phyloP scores from a whole-genome alignment of 345 rosid species.

The Eucalyptus shirleyi region DNA sequence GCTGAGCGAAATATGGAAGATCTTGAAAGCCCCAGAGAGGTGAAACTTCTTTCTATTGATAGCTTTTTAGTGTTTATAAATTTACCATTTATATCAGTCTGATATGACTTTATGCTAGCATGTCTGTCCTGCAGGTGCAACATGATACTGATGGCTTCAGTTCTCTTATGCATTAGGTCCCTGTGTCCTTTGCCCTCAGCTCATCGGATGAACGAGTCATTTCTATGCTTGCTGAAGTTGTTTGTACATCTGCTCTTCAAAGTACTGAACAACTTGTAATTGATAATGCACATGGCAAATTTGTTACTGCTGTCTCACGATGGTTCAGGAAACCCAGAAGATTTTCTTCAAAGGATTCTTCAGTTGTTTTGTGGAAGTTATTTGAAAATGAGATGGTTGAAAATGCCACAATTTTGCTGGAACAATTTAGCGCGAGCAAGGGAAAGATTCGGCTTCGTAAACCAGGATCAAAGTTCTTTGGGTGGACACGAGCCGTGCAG shows the following conservation, averaged over 20 bases:
- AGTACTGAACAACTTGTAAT: conserved; percentile 45
- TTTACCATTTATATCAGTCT: background rate
- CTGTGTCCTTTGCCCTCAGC: conserved; percentile 40
- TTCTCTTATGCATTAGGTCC: conserved; percentile 67
- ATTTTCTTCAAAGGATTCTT: conserved; percentile 50
- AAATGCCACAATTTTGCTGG: conserved; percentile 37
- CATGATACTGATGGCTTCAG: conserved; percentile 42
- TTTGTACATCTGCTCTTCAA: conserved; percentile 51
- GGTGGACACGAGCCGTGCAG: conserved; percentile 44
- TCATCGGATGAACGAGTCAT: conserved; percentile 51
- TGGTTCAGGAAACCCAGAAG: conserved; percentile 33
- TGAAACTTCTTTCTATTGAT: conserved; percentile 5
- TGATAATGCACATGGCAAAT: conserved; percentile 16
- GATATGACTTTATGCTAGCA: conserved; percentile 15
- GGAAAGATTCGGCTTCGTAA: conserved; percentile 7
- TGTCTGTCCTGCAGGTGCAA: conserved; percentile 28
- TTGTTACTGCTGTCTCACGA: conserved; percentile 10
- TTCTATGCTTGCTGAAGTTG: conserved; percentile 67
- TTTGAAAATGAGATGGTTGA: conserved; percentile 53
- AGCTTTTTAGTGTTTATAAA: background rate
- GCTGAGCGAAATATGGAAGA: conserved; percentile 56
- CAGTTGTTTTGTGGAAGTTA: conserved; percentile 38
- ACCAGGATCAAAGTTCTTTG: conserved; percentile 13
- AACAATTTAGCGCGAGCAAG: conserved; percentile 30
- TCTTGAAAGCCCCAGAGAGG: conserved; percentile 72